Conservation (phyloP, 1,284 basidiomycete species). For the Athelia psychrophila region DNA sequence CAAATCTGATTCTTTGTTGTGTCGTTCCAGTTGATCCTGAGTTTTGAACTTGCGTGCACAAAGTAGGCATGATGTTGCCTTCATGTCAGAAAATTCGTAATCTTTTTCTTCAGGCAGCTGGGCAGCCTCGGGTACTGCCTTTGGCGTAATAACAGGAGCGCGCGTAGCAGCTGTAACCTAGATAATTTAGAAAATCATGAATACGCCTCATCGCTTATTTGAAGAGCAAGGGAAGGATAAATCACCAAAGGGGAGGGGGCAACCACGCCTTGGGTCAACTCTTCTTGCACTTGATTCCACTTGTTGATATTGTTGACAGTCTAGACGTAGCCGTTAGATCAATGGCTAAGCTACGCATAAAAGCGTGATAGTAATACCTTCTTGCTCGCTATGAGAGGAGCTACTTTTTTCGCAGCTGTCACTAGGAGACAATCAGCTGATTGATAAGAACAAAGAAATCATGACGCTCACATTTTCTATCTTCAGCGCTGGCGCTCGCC, state of each 20-base stretch:
- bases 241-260: slow-evolving; percentile 35
- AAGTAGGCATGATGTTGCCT: slow-evolving; percentile 77
- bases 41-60: slow-evolving; percentile 92
- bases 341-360: background rate
- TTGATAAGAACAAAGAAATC: slow-evolving; percentile 10
- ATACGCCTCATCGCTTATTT: slow-evolving; percentile 17
- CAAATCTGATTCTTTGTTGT: slow-evolving; percentile 87
- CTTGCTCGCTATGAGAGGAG: slow-evolving; percentile 82
- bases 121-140: slow-evolving; percentile 23
- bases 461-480: slow-evolving; percentile 53
- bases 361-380: slow-evolving; percentile 55
- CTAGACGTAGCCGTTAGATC: slow-evolving; percentile 33
- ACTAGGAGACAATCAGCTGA: slow-evolving; percentile 34
- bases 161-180: slow-evolving; percentile 20
- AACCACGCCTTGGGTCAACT: slow-evolving; percentile 52
- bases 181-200: slow-evolving; percentile 17
- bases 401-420: slow-evolving; percentile 68
- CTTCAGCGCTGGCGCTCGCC: slow-evolving; percentile 39
- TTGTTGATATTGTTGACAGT: slow-evolving; percentile 88
- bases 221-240: slow-evolving; percentile 27
- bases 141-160: slow-evolving; percentile 20
- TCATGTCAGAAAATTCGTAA: slow-evolving; percentile 76
- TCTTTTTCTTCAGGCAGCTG: slow-evolving; percentile 47
- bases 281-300: slow-evolving; percentile 92
- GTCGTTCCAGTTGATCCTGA: slow-evolving; percentile 78